A percentile compares a stretch with the other conserved stretches of the same genome.
Conservation (phyloP, 2,329 filamentous ascomycete species). For the Pleomassaria siparia region DNA sequence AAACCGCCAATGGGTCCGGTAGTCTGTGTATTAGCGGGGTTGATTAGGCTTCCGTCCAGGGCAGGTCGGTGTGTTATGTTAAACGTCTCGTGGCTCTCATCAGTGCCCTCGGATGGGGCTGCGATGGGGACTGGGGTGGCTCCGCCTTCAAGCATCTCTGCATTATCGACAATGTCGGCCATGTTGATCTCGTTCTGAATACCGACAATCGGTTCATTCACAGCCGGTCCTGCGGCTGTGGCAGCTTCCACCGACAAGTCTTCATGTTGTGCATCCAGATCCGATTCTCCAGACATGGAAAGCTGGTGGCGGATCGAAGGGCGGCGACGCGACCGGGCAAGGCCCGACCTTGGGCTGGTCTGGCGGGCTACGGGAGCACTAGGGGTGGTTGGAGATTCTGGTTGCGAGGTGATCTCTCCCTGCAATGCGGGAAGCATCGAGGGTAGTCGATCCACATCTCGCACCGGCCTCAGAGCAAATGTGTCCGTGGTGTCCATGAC, state of each 20-base stretch:
- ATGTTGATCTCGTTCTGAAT: slow-evolving; percentile 83
- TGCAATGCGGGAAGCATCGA: slow-evolving; percentile 76
- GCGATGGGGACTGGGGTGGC: slow-evolving; percentile 73
- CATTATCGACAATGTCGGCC: slow-evolving; percentile 81
- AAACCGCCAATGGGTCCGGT: slow-evolving; percentile 67
- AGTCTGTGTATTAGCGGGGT: slow-evolving; percentile 66
- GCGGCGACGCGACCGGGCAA: slow-evolving; percentile 63
- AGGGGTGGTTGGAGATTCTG: slow-evolving; percentile 63
- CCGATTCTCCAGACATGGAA: slow-evolving; percentile 81
- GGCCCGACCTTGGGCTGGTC: slow-evolving; percentile 47
- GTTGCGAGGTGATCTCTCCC: slow-evolving; percentile 77
- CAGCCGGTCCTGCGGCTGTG: slow-evolving; percentile 70
- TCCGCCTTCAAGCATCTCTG: slow-evolving; percentile 71
- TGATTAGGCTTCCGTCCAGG: slow-evolving; percentile 82
- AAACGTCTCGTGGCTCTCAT: slow-evolving; percentile 74
- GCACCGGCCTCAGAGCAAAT: slow-evolving; percentile 74
- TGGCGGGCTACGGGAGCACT: slow-evolving; percentile 34
- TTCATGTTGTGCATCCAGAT: slow-evolving; percentile 78
- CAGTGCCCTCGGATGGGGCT: slow-evolving; percentile 80
- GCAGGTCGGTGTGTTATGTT: slow-evolving; percentile 87
- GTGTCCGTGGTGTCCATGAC: slow-evolving; percentile 69
- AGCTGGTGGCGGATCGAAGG: slow-evolving; percentile 88
- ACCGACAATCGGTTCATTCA: slow-evolving; percentile 70
- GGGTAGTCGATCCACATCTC: slow-evolving; percentile 82
- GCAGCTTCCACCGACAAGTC: slow-evolving; percentile 79